A percentile compares a stretch with the other conserved stretches of the same genome.
Conservation (phyloP, 805 yeast species). For the Brettanomyces custersianus region DNA sequence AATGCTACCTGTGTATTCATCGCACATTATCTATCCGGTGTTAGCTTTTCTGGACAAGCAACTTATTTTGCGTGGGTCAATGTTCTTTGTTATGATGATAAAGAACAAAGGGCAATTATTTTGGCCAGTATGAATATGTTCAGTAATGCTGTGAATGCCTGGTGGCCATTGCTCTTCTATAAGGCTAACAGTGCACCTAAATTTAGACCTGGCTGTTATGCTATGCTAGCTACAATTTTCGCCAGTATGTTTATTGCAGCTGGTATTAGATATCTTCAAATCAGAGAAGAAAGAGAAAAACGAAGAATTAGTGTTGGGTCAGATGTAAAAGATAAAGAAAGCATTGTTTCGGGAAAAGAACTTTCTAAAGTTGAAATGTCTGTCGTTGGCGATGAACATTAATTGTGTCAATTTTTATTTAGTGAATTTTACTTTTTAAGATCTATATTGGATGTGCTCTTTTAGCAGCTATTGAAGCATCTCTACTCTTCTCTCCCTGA, state of each 20-base stretch:
- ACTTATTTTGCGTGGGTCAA: constrained; percentile 45
- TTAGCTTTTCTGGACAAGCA: constrained; percentile 48
- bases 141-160: constrained; percentile 51
- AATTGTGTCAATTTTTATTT: no score
- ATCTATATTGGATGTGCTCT: no score
- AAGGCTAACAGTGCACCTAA: constrained; percentile 34
- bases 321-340: no score
- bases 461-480: no score
- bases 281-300: constrained; percentile 22
- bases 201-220: constrained; percentile 39
- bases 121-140: constrained; percentile 33
- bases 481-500: no score
- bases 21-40: constrained; percentile 44
- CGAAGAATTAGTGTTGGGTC: background rate
- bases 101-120: constrained; percentile 27
- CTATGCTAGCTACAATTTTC: constrained; percentile 45
- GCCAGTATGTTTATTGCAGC: constrained; percentile 32
- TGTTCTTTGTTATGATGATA: constrained; percentile 33
- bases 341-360: no score
- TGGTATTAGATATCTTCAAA: constrained; percentile 34
- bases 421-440: no score
- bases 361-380: no score
- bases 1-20: constrained; percentile 27
- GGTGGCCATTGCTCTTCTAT: constrained; percentile 55
- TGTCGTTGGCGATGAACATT: no score